A percentile compares a stretch with the other conserved stretches of the same genome.
Conservation (phyloP, 2,329 filamentous ascomycete genomes). For the Fusarium brachygibbosum region DNA sequence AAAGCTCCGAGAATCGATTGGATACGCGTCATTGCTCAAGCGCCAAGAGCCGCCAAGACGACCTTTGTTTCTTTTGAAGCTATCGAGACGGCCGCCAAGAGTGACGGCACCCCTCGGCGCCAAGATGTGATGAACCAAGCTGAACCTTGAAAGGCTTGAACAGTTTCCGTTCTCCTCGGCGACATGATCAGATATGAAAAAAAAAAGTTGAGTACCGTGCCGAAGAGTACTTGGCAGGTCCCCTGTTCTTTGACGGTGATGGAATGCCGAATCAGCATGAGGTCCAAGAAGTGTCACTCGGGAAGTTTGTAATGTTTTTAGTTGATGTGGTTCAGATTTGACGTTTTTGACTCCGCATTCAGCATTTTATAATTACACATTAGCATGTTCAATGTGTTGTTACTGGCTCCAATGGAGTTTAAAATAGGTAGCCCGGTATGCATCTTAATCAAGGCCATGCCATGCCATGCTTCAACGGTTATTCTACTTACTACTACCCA, state of each 20-base stretch:
- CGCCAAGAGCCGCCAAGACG: constrained; percentile 44
- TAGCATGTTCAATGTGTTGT: constrained; percentile 3
- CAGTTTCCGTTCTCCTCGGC: constrained; percentile 35
- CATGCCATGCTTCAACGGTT: constrained; percentile 21
- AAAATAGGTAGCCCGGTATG: neutral
- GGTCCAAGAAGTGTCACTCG: neutral
- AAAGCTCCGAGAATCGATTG: constrained; percentile 24
- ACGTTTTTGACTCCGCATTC: neutral
- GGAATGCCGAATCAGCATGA: constrained; percentile 28
- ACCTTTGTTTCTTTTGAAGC: constrained; percentile 25
- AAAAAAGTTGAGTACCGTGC: constrained; percentile 10
- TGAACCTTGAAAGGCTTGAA: constrained; percentile 41
- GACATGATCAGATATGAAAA: constrained; percentile 34
- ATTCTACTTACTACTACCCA: constrained; percentile 3
- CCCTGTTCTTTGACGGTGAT: constrained; percentile 19
- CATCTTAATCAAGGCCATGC: neutral
- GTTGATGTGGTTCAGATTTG: neutral
- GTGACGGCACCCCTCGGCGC: constrained; percentile 27
- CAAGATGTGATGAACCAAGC: constrained; percentile 28
- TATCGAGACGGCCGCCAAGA: constrained; percentile 35
- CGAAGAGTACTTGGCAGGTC: constrained; percentile 6
- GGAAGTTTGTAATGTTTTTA: constrained; percentile 1
- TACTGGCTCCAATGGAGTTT: neutral
- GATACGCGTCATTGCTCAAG: constrained; percentile 36
- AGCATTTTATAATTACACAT: neutral